Conservation (phyloP, 768 basidiomycete species). For the Kwoniella shandongensis region DNA sequence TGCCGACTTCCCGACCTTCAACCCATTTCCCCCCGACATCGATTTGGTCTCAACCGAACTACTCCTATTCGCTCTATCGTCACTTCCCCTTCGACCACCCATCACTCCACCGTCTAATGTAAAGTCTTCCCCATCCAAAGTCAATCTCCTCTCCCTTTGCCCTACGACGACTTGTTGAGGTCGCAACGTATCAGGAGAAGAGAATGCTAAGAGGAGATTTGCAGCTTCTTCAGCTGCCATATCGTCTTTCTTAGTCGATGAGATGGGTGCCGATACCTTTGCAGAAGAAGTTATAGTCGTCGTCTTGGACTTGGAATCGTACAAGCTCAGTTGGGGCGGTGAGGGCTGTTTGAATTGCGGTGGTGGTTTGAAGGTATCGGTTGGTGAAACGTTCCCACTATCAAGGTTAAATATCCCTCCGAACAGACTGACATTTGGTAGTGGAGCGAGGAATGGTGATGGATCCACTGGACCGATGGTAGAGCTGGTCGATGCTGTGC, state of each 20-base stretch:
- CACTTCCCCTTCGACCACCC: slow-evolving; percentile 1
- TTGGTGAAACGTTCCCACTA: slow-evolving; percentile 9
- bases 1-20: slow-evolving; percentile 44
- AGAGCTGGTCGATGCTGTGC: slow-evolving; percentile 7
- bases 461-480: slow-evolving; percentile 32
- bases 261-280: not conserved
- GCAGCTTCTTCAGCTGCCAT: slow-evolving; percentile 44
- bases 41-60: not conserved
- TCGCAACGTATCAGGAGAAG: slow-evolving; percentile 43
- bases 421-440: slow-evolving; percentile 41
- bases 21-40: not conserved
- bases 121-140: slow-evolving; percentile 41
- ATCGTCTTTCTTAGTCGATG: slow-evolving; percentile 16
- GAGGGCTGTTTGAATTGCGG: slow-evolving; percentile 9
- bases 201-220: slow-evolving; percentile 45
- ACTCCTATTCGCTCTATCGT: too few species aligned
- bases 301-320: too few species aligned
- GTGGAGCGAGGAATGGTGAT: slow-evolving; percentile 43
- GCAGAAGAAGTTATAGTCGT: not conserved
- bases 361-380: slow-evolving; percentile 1
- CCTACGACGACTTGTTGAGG: slow-evolving; percentile 13
- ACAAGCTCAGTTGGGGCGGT: slow-evolving; percentile 3
- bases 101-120: slow-evolving; percentile 19
- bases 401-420: slow-evolving; percentile 36
- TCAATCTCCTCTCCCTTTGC: slow-evolving; percentile 21